Evolutionary conservation across 192 early-diverging fungal species (phyloP), one percentile per base, ranked within the genome.

Genomic region (Chytriomyces sp.): DNA sequence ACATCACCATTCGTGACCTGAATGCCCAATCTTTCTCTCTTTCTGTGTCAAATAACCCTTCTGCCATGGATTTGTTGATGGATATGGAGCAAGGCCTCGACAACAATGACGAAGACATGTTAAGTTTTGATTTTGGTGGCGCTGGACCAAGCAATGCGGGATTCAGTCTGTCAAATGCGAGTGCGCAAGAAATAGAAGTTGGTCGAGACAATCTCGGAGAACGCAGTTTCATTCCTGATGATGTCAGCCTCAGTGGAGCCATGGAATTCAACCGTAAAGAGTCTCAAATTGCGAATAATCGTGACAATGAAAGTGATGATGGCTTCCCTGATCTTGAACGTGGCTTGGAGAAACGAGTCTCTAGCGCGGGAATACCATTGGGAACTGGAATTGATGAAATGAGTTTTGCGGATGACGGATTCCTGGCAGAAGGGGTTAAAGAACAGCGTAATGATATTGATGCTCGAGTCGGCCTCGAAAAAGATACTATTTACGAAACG

Each of bases 1-100:
- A 93, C 60, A 92, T 91, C 70, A 92, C 90, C 0, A 82, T 92
- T 32, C 65, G 65, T 19, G 78, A 81, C 7, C 34, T 7, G 5
- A 49, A 55, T 17, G 7, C 14, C 17, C 67, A 72, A 5, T 12
- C 30, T 36, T 28, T 70, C 8, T 37, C 55, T 4, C 55, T 60
- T 17, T 40, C 36, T 26, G 25, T 17, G n/a, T 5, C 52, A 34
- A 38, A 14, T 30, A 49, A 49, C 22, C 44, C 22, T 22, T 22
- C 44, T n/a, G 40, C 19, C 6, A 25, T 22, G 19, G 5, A 36
- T 5, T 34, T 56, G 12, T 36, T 71, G 25, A 22, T 60, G 19
- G 55, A 61, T 39, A 58, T 71, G 26, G 69, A 71, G 60, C 69
- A 71, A 5, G 59, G 69, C 12, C 33, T 61, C 3, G 56, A 39